Evolutionary conservation across 116 monocot genomes (phyloP).

Genomic region (Papilionanthe hybrid): DNA sequence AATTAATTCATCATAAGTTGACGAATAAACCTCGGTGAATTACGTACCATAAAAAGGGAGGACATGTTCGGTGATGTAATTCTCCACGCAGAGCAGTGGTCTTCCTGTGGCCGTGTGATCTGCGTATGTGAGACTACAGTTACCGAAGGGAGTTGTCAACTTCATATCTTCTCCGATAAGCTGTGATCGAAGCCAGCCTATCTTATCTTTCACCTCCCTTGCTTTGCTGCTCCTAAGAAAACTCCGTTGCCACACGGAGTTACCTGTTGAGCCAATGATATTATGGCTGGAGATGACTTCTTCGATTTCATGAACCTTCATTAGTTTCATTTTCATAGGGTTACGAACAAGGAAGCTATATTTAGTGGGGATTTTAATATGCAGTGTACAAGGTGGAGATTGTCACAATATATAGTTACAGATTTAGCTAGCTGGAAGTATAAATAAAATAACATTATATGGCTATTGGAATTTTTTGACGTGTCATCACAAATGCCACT

Average conservation of each 20-base stretch:
- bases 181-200: slow-evolving; percentile 13
- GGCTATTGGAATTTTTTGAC: no score
- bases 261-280: not conserved
- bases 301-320: not conserved
- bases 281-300: not conserved
- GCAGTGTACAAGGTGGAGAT: no score
- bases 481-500: no score
- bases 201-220: not conserved
- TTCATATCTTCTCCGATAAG: slow-evolving; percentile 7
- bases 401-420: no score
- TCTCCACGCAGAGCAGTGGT: slow-evolving; percentile 31
- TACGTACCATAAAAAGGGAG: slow-evolving; percentile 57
- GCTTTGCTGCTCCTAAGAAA: not conserved
- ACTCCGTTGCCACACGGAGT: not conserved
- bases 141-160: slow-evolving; percentile 10
- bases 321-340: not conserved
- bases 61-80: slow-evolving; percentile 26
- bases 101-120: slow-evolving; percentile 58
- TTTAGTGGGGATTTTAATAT: no score
- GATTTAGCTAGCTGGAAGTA: no score
- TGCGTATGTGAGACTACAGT: slow-evolving; percentile 27
- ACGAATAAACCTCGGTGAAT: not conserved
- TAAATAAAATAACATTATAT: no score
- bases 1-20: no score
- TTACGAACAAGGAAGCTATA: no score